phyloP scores from a whole-genome alignment of 192 early-diverging fungal species.

The Allomyces javanicus region DNA sequence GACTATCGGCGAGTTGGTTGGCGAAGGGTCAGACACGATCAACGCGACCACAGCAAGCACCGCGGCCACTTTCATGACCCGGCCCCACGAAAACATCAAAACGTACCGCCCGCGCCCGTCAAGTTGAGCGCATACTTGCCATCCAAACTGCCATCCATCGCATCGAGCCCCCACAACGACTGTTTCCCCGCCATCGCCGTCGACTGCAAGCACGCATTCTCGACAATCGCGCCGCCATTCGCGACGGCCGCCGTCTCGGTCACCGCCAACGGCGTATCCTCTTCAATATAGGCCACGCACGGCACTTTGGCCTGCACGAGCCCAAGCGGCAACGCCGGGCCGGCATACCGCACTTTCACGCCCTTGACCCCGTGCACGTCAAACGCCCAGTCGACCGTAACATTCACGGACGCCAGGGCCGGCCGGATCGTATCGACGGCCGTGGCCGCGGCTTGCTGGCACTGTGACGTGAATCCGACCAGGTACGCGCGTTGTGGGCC shows the following conservation, averaged over 20 bases:
- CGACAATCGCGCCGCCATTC: not conserved
- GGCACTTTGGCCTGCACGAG: not conserved
- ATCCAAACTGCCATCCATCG: not conserved
- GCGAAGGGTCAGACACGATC: too few species aligned
- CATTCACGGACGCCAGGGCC: not conserved
- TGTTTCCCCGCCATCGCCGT: not conserved
- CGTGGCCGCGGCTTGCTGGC: too few species aligned
- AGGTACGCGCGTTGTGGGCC: too few species aligned
- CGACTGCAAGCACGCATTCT: not conserved
- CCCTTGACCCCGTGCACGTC: not conserved
- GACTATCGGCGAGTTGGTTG: too few species aligned
- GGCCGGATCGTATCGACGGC: too few species aligned
- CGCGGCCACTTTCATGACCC: too few species aligned
- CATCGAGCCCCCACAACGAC: not conserved
- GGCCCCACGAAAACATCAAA: too few species aligned
- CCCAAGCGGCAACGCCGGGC: not conserved
- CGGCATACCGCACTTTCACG: not conserved
- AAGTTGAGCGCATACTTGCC: not conserved
- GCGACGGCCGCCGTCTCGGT: not conserved
- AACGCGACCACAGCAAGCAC: too few species aligned
- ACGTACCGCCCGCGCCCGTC: not conserved
- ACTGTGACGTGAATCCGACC: too few species aligned
- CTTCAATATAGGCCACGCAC: not conserved
- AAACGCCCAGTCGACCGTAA: not conserved
- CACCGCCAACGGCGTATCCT: not conserved